Evolutionary conservation across 306 rosid species (phyloP).

Genomic region (Cercis canadensis): DNA sequence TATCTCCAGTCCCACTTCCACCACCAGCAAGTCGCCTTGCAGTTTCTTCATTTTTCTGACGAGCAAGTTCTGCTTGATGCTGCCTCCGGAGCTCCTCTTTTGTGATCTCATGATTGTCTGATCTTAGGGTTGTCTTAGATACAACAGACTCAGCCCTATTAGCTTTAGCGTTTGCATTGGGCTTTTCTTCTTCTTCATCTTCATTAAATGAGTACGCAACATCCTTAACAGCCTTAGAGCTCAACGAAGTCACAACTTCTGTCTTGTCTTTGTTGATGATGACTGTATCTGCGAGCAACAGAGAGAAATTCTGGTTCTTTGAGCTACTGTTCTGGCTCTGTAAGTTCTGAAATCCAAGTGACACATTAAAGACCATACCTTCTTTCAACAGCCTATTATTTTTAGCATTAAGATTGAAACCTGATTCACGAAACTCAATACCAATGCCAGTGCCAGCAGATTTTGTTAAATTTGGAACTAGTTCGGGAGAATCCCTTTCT

Average conservation of each 20-base stretch:
- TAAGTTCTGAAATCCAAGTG: conserved; percentile 87
- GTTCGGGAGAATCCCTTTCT: conserved; percentile 84
- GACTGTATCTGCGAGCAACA: conserved; percentile 89
- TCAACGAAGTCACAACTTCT: conserved; percentile 67
- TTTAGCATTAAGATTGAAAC: conserved; percentile 81
- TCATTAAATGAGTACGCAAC: conserved; percentile 93
- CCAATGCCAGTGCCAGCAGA: conserved; percentile 96
- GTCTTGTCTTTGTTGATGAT: conserved; percentile 65
- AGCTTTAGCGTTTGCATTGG: conserved; percentile 44
- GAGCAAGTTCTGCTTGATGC: conserved; percentile 99
- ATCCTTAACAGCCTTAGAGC: conserved; percentile 79
- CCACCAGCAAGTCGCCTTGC: conserved; percentile 95
- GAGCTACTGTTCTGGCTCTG: conserved; percentile 55
- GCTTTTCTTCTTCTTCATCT: conserved; percentile 76
- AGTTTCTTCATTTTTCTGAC: conserved; percentile 97
- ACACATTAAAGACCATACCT: conserved; percentile 91
- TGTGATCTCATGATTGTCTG: conserved; percentile 90
- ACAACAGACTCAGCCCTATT: conserved; percentile 55
- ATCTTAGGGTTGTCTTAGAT: conserved; percentile 87
- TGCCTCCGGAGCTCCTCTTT: conserved; percentile 95
- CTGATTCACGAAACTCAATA: conserved; percentile 96
- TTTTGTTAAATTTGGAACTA: conserved; percentile 69
- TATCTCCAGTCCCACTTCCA: conserved; percentile 62
- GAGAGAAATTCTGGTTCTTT: conserved; percentile 65
- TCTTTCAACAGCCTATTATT: conserved; percentile 71